Evolutionary conservation across 1,284 basidiomycete species (phyloP).

Genomic region (Boletus albobrunnescens): DNA sequence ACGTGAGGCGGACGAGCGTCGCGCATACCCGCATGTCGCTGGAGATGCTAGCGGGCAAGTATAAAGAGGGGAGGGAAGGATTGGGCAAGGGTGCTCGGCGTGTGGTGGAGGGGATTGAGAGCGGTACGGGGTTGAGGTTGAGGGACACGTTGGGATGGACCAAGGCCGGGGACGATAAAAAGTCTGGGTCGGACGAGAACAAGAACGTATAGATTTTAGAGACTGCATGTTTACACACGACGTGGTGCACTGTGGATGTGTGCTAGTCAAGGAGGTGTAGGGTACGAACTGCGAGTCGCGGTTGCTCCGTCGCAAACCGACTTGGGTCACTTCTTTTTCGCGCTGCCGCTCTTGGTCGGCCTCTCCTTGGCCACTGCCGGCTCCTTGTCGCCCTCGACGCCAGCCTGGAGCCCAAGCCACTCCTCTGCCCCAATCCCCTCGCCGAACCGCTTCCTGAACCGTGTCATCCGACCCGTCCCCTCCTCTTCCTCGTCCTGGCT

Average conservation of each 20-base stretch:
- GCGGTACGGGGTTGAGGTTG: slow-evolving; percentile 68
- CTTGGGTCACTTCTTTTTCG: slow-evolving; percentile 20
- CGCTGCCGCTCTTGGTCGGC: slow-evolving; percentile 9
- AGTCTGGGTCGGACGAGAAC: slow-evolving; percentile 16
- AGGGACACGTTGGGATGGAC: slow-evolving; percentile 53
- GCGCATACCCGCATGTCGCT: slow-evolving; percentile 59
- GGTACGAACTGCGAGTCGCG: no score
- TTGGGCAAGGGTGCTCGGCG: slow-evolving; percentile 46
- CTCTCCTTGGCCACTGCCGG: slow-evolving; percentile 28
- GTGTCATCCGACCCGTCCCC: slow-evolving; percentile 67
- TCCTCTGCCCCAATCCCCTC: slow-evolving; percentile 46
- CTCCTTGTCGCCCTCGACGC: slow-evolving; percentile 27
- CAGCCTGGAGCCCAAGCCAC: slow-evolving; percentile 27
- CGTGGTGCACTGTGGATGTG: no score
- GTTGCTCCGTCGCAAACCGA: slow-evolving; percentile 3
- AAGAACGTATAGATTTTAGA: slow-evolving; percentile 12
- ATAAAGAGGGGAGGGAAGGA: slow-evolving; percentile 39
- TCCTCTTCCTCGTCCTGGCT: slow-evolving; percentile 64
- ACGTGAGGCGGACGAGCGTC: slow-evolving; percentile 65
- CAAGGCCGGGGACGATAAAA: slow-evolving; percentile 5
- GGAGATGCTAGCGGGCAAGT: slow-evolving; percentile 45
- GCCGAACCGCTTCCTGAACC: slow-evolving; percentile 76
- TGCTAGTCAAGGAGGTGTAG: no score
- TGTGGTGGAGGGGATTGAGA: slow-evolving; percentile 60
- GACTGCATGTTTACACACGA: not conserved